Evolutionary conservation across 805 yeast genomes (phyloP), one percentile per base, ranked within the genome.

Genomic region (Monosporozyma aerobia): DNA sequence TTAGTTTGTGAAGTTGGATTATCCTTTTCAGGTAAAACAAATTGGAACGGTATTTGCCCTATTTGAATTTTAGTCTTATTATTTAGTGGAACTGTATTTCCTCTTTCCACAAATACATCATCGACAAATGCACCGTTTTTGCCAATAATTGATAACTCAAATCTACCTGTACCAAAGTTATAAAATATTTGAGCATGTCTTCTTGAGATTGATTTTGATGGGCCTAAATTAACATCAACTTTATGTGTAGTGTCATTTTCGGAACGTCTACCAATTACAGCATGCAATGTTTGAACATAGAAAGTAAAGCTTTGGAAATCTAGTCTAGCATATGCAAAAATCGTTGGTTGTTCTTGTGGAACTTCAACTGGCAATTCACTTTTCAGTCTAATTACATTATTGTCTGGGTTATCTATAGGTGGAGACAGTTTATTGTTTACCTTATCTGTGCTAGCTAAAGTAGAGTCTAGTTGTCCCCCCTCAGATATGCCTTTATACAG

Each of bases 91-190:
- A 94, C 90, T 0, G 99, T 94, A 39, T 87, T 82, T 8, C 96
- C 97, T 55, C 86, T 81, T 64, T 89, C 97, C 6, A 94, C 85
- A 67, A 92, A 94, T 37, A 75, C 75, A 58, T 90, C 96, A 68
- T 92, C 94, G 3, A 94, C 96, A 74, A 94, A 94, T 2, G 97
- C 97, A 40, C 99, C 99, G 67, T 94, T 94, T 60, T 96, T 78
- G 19, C 99, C 99, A 59, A 90, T 75, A 1, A 94, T 90, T 8
- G 95, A 83, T 46, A 94, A 72, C 69, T 94, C 99, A 64, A 94
- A 94, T 57, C 96, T 72, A 65, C 92, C 98, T 3, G 95, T 90
- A 3, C 97, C 98, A 69, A 94, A 94, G 66, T 94, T 94, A 73
- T 92, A 94, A 67, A 90, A 92, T 14, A 94, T 92, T 69, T 88